These are phyloP conservation scores for Neolentinus lepideus DNA, from an alignment of 1,284 basidiomycete species.

Conservation along the genomic window DNA sequence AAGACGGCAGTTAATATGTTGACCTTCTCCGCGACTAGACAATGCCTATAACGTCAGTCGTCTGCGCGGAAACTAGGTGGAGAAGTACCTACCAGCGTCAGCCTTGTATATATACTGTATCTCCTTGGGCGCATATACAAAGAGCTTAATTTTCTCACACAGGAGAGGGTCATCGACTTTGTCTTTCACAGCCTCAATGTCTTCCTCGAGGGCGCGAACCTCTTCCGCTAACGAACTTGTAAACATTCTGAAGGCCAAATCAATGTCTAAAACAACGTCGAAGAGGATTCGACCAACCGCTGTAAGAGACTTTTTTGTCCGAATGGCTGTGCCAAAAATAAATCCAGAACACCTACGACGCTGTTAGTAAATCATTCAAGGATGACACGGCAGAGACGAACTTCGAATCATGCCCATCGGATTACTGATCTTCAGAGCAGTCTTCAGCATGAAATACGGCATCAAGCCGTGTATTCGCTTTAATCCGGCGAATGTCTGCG, in stretches of 20 bases:
- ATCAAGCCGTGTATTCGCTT: constrained; percentile 95
- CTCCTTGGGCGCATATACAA: constrained; percentile 82
- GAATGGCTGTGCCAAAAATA: constrained; percentile 98
- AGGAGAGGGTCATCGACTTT: constrained; percentile 87
- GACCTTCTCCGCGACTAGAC: constrained; percentile 57
- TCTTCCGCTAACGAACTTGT: constrained; percentile 89
- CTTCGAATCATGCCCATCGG: constrained; percentile 94
- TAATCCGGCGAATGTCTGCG: constrained; percentile 80
- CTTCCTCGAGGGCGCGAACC: constrained; percentile 75
- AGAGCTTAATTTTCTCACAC: constrained; percentile 84
- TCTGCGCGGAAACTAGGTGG: not conserved
- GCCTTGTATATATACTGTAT: constrained; percentile 78
- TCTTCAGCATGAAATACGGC: constrained; percentile 96
- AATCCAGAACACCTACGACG: constrained; percentile 65
- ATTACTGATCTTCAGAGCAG: constrained; percentile 90
- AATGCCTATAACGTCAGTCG: not conserved
- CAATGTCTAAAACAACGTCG: not conserved
- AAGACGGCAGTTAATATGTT: constrained; percentile 83
- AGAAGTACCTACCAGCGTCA: constrained; percentile 57
- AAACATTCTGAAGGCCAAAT: constrained; percentile 69
- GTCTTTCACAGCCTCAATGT: constrained; percentile 80
- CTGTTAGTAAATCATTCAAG: not conserved
- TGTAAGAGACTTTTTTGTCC: constrained; percentile 89
- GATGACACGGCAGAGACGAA: constrained; percentile 7
- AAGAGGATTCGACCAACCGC: constrained; percentile 38